Evolutionary conservation across 2,329 filamentous ascomycete species (phyloP), one percentile per base, ranked within the genome.

Genomic region (Cytospora leucostoma): DNA sequence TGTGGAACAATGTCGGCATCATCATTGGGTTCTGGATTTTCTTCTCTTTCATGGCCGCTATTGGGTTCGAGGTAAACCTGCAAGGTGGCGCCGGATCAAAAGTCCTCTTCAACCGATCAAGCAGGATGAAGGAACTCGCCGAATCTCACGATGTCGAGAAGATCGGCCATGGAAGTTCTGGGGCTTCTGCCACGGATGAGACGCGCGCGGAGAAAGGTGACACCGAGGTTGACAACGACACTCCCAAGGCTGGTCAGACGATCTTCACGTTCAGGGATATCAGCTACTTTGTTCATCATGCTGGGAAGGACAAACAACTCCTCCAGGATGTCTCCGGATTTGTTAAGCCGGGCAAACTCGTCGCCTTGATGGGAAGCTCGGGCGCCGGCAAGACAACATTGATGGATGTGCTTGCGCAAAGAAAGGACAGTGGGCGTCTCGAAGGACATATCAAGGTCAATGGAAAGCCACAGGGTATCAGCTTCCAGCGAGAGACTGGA

Each of bases 351-450:
- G 91, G 91, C 53, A 92, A 88, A 67, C 75, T 93, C 21, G 91
- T 88, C 3, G 91, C 90, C 5, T 79, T 94, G n/a, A 91, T 93
- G 90, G 88, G 91, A 70, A 86, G 90, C 2, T 90, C 88, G 12
- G 91, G 91, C 67, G 92, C 92, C 17, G 92, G 92, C 58, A 96
- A 96, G 76, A 96, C 92, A 0, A 95, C 92, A 2, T 82, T 96
- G 3, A 79, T 96, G 7, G 92, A 96, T 73, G 90, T 92, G 2
- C 82, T 96, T 37, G 92, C 92, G 6, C 90, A 90, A 65, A 86
- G 91, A 69, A 89, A 90, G 64, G 93, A 89, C 0, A 90, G 91
- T 76, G 91, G 91, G 68, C 87, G 89, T 2, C 89, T 94, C 33
- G 79, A 78, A 19, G 91, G 91, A 52, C 87, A 90, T 58, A 89